A percentile compares a stretch with the other conserved stretches of the same genome.
phyloP scores from a whole-genome alignment of 2,329 filamentous ascomycete genomes.

The Truncatella angustata region DNA sequence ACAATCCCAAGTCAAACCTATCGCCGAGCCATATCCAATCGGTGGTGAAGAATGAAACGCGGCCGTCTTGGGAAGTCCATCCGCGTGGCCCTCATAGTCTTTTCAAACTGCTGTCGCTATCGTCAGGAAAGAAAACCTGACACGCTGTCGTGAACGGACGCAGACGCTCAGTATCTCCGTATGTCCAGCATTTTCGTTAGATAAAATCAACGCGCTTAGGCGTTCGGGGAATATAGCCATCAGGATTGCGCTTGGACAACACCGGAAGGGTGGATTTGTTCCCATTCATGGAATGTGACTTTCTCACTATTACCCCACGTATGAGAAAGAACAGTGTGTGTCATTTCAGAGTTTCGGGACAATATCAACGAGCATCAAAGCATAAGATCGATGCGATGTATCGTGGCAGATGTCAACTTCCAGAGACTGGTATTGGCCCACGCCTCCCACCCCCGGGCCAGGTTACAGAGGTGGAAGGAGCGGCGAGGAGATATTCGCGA shows the following conservation, averaged over 20 bases:
- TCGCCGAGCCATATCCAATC: conserved; percentile 16
- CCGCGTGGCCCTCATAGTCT: conserved; percentile 26
- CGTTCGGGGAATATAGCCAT: neutral
- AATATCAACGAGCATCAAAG: no score
- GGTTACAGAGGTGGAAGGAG: no score
- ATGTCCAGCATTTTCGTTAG: conserved; percentile 29
- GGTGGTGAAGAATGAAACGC: conserved; percentile 21
- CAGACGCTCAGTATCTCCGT: conserved; percentile 31
- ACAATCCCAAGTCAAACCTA: neutral
- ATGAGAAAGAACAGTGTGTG: conserved; percentile 39
- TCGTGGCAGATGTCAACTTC: no score
- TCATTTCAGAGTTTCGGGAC: no score
- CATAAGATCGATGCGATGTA: no score
- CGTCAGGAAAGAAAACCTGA: conserved; percentile 23
- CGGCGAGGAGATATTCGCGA: no score
- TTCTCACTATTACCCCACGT: conserved; percentile 34
- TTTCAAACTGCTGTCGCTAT: neutral
- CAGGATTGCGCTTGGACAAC: conserved; percentile 14
- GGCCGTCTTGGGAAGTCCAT: conserved; percentile 25
- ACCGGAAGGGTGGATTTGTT: conserved; percentile 16
- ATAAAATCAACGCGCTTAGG: no score
- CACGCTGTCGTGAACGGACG: conserved; percentile 21
- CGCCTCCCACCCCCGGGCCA: no score
- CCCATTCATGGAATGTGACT: conserved; percentile 31
- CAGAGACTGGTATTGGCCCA: no score